These are phyloP conservation scores for Pseudoturritis turrita DNA, from an alignment of 345 rosid genomes.

Conservation along the genomic window DNA sequence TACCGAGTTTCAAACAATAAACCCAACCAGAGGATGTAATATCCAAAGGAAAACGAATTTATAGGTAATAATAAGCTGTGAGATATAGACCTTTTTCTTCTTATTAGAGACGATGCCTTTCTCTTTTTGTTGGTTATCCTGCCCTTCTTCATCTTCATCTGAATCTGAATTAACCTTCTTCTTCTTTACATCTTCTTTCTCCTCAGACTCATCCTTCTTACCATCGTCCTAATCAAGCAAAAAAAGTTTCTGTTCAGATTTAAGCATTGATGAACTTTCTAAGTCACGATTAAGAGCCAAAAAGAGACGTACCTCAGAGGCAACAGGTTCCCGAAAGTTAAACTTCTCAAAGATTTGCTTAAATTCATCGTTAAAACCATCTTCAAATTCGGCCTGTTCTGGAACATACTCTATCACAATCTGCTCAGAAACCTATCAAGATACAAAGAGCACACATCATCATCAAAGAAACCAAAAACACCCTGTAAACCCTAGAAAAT, in stretches of 20 bases:
- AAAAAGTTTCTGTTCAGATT: neutral
- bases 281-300: neutral
- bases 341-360: slow-evolving; percentile 80
- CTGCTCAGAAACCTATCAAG: slow-evolving; percentile 52
- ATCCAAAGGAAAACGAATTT: neutral
- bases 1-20: neutral
- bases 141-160: slow-evolving; percentile 76
- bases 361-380: slow-evolving; percentile 75
- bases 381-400: slow-evolving; percentile 79
- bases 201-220: slow-evolving; percentile 55
- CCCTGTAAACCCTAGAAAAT: slow-evolving; percentile 34
- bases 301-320: slow-evolving; percentile 47
- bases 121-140: slow-evolving; percentile 65
- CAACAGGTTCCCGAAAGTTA: slow-evolving; percentile 50
- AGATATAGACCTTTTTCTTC: slow-evolving; percentile 61
- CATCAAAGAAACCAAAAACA: neutral
- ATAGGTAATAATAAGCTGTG: neutral
- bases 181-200: slow-evolving; percentile 58
- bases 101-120: slow-evolving; percentile 83
- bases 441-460: neutral
- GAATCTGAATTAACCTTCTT: slow-evolving; percentile 78
- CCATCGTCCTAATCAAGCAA: slow-evolving; percentile 51
- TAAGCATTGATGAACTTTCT: neutral
- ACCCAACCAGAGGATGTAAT: neutral
- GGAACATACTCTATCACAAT: slow-evolving; percentile 86